Conservation (phyloP, 192 early-diverging fungal genomes). For the Podila clonocystis region DNA sequence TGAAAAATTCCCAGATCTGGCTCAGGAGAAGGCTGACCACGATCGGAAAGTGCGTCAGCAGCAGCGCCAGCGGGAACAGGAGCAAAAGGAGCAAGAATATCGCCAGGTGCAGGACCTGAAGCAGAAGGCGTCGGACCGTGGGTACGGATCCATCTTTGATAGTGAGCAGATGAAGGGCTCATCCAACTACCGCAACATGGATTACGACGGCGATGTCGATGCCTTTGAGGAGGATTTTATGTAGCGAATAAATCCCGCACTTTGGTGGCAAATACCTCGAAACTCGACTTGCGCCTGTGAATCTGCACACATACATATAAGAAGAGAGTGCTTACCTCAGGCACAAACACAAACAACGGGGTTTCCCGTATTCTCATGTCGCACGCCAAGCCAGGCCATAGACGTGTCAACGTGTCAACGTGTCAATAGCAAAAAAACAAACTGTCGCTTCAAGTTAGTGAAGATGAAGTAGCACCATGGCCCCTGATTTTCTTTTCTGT, state of each 20-base stretch:
- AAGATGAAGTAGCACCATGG: no score
- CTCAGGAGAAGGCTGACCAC: slow-evolving; percentile 71
- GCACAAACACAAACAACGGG: no score
- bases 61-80: slow-evolving; percentile 41
- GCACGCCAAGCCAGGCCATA: no score
- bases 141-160: slow-evolving; percentile 63
- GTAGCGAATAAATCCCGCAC: slow-evolving; percentile 26
- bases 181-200: slow-evolving; percentile 53
- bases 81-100: slow-evolving; percentile 54
- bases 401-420: no score
- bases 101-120: slow-evolving; percentile 48
- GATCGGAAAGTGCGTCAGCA: slow-evolving; percentile 56
- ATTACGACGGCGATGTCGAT: slow-evolving; percentile 58
- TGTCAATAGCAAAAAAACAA: no score
- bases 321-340: no score
- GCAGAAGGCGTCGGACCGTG: slow-evolving; percentile 54
- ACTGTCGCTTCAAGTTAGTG: no score
- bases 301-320: no score
- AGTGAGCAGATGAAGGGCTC: slow-evolving; percentile 63
- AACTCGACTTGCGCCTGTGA: no score
- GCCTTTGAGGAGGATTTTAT: slow-evolving; percentile 75
- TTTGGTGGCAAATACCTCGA: no score
- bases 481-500: no score
- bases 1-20: slow-evolving; percentile 81
- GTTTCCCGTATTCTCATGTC: no score